Evolutionary conservation across 2,329 filamentous ascomycete genomes (phyloP), one percentile per base, ranked within the genome.

Genomic region (Sporothrix curviconia): DNA sequence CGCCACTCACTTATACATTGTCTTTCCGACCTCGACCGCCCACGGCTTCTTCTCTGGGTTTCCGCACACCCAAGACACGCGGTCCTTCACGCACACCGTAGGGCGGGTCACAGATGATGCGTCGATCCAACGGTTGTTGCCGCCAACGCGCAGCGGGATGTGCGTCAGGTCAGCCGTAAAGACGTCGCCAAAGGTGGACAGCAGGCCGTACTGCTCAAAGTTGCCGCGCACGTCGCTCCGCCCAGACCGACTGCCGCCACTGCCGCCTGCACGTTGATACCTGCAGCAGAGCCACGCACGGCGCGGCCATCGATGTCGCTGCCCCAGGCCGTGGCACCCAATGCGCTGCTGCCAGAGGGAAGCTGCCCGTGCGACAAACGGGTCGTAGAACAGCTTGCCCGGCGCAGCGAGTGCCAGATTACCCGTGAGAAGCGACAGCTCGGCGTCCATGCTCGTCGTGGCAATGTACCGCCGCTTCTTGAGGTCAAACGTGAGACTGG

Each of bases 381-480:
- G 94, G 65, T 99, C 94, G 66, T 92, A 96, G 66, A 95, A 89
- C 2, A 97, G 69, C 67, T 89, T 95, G 0, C 90, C 92, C 0
- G 91, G 88, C 0, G 76, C 85, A 0, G 91, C 91, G 14, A 89
- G 82, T 0, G 90, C 89, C 64, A 99, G 84, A 67, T 97, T 99
- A 1, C 92, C 94, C 0, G 92, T 96, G 22, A 99, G 76, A 1
- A 99, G 79, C 12, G 91, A 89, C 43, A 99, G 78, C 70, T 97
- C 94, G 0, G 92, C 89, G 69, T 99, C 94, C 94, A 99, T 97
- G 46, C 89, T 94, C 0, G 94, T 99, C 0, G 92, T 97, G 64
- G 88, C 90, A 66, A 99, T 97, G 69, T 99, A 99, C 39, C 81
- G 80, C 28, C 94, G 79, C 72, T 95, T 96, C 77, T 99, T 99